phyloP scores from a whole-genome alignment of 495 filamentous ascomycete species.

The Corynascus novoguineensis region DNA sequence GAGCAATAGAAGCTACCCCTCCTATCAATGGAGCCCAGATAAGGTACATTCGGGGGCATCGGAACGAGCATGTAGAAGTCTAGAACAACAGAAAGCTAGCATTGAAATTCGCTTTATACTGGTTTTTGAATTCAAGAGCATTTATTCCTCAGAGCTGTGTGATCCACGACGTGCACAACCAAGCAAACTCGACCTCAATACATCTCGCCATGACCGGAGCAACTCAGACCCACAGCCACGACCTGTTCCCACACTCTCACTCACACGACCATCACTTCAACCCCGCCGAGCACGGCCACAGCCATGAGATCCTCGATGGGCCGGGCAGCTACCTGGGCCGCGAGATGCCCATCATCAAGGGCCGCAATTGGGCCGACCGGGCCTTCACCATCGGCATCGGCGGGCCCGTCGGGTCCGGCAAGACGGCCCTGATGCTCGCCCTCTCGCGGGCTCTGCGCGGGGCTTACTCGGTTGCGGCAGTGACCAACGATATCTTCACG shows the following conservation, averaged over 20 bases:
- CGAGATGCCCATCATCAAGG: constrained; percentile 90
- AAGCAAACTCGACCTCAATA: not conserved
- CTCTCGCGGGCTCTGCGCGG: constrained; percentile 75
- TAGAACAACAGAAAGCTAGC: no score
- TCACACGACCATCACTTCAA: constrained; percentile 54
- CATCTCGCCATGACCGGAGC: constrained; percentile 12
- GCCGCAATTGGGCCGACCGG: constrained; percentile 80
- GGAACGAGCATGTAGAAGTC: no score
- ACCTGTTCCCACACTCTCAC: constrained; percentile 28
- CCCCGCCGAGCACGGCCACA: constrained; percentile 82
- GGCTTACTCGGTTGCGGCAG: constrained; percentile 79
- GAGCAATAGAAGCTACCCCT: no score
- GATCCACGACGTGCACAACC: not conserved
- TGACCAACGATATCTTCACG: constrained; percentile 99
- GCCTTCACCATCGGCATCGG: constrained; percentile 96
- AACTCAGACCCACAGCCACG: constrained; percentile 29
- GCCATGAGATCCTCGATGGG: constrained; percentile 91
- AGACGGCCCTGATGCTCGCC: constrained; percentile 91
- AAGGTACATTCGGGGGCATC: no score
- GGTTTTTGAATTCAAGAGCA: no score
- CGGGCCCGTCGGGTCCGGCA: constrained; percentile 97
- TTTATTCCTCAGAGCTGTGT: no score
- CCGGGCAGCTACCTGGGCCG: constrained; percentile 83
- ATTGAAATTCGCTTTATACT: not conserved
- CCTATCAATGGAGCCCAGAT: no score